phyloP scores from a whole-genome alignment of 108 stramenopile species.

The Skeletonema grethae region DNA sequence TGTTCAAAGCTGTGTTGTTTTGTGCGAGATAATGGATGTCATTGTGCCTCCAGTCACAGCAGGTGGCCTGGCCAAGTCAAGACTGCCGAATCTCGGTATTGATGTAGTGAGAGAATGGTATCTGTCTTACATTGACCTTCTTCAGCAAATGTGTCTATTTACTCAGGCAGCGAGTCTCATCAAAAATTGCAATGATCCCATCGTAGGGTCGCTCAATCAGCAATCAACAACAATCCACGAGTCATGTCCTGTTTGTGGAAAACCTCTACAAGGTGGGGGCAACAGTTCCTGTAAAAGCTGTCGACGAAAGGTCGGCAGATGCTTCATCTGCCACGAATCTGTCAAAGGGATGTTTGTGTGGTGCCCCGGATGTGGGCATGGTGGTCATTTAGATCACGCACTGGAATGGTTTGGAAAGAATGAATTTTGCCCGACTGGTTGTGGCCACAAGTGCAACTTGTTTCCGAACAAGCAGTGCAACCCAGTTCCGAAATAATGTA shows the following conservation, averaged over 20 bases:
- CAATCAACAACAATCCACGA: slow-evolving; percentile 86
- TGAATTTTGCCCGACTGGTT: slow-evolving; percentile 80
- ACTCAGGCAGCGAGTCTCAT: slow-evolving; percentile 73
- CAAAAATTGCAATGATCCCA: slow-evolving; percentile 68
- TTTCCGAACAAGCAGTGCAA: not conserved
- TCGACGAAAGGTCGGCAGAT: slow-evolving; percentile 70
- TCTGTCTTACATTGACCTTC: slow-evolving; percentile 79
- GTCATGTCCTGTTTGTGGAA: slow-evolving; percentile 79
- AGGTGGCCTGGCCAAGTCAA: slow-evolving; percentile 45
- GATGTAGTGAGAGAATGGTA: slow-evolving; percentile 86
- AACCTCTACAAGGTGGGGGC: slow-evolving; percentile 50
- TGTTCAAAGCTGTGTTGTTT: slow-evolving; percentile 81
- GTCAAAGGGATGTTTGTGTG: slow-evolving; percentile 85
- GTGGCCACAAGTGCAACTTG: slow-evolving; percentile 85
- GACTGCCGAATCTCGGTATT: slow-evolving; percentile 62
- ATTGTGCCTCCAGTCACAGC: slow-evolving; percentile 41
- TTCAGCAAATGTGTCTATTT: slow-evolving; percentile 86
- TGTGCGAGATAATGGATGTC: slow-evolving; percentile 85
- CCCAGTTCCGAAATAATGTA: not conserved
- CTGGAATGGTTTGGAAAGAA: slow-evolving; percentile 68
- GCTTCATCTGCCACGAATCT: slow-evolving; percentile 84
- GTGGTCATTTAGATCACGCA: slow-evolving; percentile 44
- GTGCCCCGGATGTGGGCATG: slow-evolving; percentile 88
- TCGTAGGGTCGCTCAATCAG: slow-evolving; percentile 75
- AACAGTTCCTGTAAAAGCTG: slow-evolving; percentile 63